Conservation (phyloP, 805 yeast genomes). For the Cyberlindnera suaveolens region DNA sequence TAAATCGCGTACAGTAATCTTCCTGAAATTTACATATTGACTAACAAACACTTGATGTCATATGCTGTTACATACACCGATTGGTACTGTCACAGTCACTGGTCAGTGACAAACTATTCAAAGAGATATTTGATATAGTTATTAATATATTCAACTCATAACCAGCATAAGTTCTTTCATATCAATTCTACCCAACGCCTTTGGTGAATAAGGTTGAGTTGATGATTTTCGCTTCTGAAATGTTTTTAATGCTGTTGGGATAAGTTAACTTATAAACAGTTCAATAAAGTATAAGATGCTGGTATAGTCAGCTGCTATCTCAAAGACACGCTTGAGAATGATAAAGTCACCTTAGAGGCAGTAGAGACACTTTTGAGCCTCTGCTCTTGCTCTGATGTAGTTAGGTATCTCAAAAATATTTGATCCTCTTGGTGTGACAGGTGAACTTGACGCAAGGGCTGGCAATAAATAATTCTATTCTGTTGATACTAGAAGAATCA, state of each 20-base stretch:
- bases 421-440: no score
- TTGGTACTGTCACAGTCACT: no score
- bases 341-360: not conserved
- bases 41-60: no score
- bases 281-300: conserved; percentile 3
- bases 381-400: conserved; percentile 2
- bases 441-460: not conserved
- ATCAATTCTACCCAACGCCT: conserved; percentile 17
- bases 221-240: conserved; percentile 13
- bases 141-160: conserved; percentile 20
- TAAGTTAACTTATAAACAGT: conserved; percentile 22
- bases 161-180: conserved; percentile 18
- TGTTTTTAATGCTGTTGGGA: conserved; percentile 8
- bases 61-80: no score
- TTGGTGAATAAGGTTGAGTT: conserved; percentile 19
- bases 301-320: conserved; percentile 5
- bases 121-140: conserved; percentile 10
- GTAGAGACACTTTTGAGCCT: not conserved
- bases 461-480: no score
- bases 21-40: conserved; percentile 18
- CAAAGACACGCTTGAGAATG: not conserved
- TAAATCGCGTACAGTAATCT: conserved; percentile 15
- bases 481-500: not conserved
- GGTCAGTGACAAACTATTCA: conserved; percentile 15
- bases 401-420: conserved; percentile 25